These are phyloP conservation scores for Myxozyma lipomycoides DNA, from an alignment of 805 yeast genomes.

Conservation along the genomic window DNA sequence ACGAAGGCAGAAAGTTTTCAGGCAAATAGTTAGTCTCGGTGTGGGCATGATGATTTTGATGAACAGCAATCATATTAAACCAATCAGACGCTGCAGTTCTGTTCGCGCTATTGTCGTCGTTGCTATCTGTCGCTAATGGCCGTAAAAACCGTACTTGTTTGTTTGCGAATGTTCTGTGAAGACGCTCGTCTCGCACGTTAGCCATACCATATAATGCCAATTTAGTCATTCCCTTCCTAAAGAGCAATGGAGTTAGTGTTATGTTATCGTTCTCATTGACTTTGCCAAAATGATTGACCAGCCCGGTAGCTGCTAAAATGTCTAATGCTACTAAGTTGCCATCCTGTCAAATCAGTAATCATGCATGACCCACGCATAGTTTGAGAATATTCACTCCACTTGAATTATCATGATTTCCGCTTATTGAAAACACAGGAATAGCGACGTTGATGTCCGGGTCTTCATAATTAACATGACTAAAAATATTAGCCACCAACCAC, in stretches of 20 bases:
- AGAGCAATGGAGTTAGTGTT: constrained; percentile 66
- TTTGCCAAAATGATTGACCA: constrained; percentile 86
- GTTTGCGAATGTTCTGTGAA: constrained; percentile 75
- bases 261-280: constrained; percentile 72
- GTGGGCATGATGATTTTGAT: constrained; percentile 80
- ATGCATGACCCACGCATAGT: no score
- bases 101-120: constrained; percentile 38
- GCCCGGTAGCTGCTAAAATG: constrained; percentile 71
- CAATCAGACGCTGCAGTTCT: constrained; percentile 47
- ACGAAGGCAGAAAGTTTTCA: constrained; percentile 74
- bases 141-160: constrained; percentile 73
- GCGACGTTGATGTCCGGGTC: constrained; percentile 88
- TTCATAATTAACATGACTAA: constrained; percentile 75
- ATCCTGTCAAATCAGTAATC: constrained; percentile 14
- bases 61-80: constrained; percentile 83
- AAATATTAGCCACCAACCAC: constrained; percentile 34
- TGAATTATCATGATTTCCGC: constrained; percentile 96
- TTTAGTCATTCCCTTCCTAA: constrained; percentile 77
- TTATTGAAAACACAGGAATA: constrained; percentile 84
- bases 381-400: constrained; percentile 65
- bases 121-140: constrained; percentile 47
- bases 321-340: constrained; percentile 77
- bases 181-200: constrained; percentile 82
- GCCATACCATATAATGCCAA: constrained; percentile 86
- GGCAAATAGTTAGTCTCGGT: constrained; percentile 80